Evolutionary conservation across 1,139 yeast genomes (phyloP), one percentile per base, ranked within the genome.

Genomic region (Debaryomyces udenii): DNA sequence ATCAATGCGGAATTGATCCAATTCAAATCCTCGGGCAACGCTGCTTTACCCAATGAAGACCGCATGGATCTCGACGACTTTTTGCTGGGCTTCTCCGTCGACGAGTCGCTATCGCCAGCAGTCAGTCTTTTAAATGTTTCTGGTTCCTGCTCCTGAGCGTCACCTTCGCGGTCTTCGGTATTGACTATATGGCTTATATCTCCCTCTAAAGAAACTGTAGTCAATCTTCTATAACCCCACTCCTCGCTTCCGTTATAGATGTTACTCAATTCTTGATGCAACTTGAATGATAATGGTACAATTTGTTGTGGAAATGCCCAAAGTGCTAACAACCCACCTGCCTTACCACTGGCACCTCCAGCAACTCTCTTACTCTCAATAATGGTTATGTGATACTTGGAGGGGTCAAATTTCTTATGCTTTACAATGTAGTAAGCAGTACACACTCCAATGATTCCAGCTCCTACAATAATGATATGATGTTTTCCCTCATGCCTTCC

Each of bases 271-370:
- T 90, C 85, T 55, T 86, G 90, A 66, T 93, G 99, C 47, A 93
- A 74, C 48, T 80, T 78, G 65, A 90, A 93, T 35, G 96, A 85
- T 42, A 93, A 71, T 1, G 96, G 95, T 4, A 91, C 98, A 40
- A 93, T 81, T 61, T 89, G 96, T 55, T 86, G 91, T 1, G 99
- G 99, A 61, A 93, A 93, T 0, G 98, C 98, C 96, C 98, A 90
- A 31, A 87, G 74, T 1, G 97, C 97, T 42, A 93, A 66, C 38
- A 93, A 70, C 0, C 99, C 99, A 30, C 99, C 99, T 3, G 99
- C 99, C 56, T 93, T 93, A 42, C 99, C 99, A 30, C 91, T 81
- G 13, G 99, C 99, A 30, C 97, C 99, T 37, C 97, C 96, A 0
- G 98, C 99, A 3, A 93, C 96, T 55, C 96, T 75, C 51, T 87